These are phyloP conservation scores for Myxozyma sirexii DNA, from an alignment of 805 yeast genomes.

Conservation along the genomic window DNA sequence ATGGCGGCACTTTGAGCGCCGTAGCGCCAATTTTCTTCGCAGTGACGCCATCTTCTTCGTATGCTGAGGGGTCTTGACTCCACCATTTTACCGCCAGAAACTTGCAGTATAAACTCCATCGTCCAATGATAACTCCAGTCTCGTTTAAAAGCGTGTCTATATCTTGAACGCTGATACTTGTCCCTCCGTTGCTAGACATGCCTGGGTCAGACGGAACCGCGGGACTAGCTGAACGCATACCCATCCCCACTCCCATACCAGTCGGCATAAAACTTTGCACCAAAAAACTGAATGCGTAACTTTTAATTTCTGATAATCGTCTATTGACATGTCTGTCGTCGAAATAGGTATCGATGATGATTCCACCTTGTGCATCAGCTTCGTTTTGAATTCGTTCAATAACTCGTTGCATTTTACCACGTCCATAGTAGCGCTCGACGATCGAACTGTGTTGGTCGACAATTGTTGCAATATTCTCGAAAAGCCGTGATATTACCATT, in stretches of 20 bases:
- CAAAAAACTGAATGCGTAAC: slow-evolving; percentile 57
- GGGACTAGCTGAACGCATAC: slow-evolving; percentile 36
- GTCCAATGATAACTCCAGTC: slow-evolving; percentile 72
- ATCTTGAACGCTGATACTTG: slow-evolving; percentile 53
- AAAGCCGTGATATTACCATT: slow-evolving; percentile 51
- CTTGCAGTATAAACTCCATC: slow-evolving; percentile 72
- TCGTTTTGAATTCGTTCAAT: slow-evolving; percentile 78
- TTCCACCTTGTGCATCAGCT: slow-evolving; percentile 88
- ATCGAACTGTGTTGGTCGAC: slow-evolving; percentile 83
- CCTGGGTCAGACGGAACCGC: slow-evolving; percentile 40
- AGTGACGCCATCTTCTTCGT: background rate
- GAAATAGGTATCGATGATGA: slow-evolving; percentile 82
- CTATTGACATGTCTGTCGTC: slow-evolving; percentile 68
- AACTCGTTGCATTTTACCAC: slow-evolving; percentile 58
- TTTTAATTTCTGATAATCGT: slow-evolving; percentile 55
- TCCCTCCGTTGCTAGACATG: background rate
- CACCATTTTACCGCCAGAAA: slow-evolving; percentile 34
- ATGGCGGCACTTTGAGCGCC: slow-evolving; percentile 48
- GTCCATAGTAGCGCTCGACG: slow-evolving; percentile 73
- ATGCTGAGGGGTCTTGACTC: slow-evolving; percentile 20
- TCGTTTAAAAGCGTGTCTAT: slow-evolving; percentile 72
- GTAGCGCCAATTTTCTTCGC: slow-evolving; percentile 15
- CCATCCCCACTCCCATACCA: slow-evolving; percentile 25
- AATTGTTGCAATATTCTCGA: slow-evolving; percentile 83
- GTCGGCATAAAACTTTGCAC: slow-evolving; percentile 42